phyloP scores from a whole-genome alignment of 2,329 filamentous ascomycete species.

The Geosmithia flava region DNA sequence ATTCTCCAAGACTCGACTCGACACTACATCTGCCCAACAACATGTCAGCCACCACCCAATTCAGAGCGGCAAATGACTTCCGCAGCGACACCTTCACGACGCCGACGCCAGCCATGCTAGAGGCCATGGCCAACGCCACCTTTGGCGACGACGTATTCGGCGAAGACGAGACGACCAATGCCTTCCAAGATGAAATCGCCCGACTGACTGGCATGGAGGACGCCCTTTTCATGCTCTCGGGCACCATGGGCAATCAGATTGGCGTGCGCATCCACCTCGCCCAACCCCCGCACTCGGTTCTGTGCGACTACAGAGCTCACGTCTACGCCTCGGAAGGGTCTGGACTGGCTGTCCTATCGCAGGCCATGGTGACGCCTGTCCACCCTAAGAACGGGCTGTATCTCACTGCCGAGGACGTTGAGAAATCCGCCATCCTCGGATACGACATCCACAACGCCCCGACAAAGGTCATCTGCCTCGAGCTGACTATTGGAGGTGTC shows the following conservation, averaged over 20 bases:
- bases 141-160: constrained; percentile 75
- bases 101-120: constrained; percentile 70
- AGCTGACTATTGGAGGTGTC: constrained; percentile 69
- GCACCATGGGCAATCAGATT: constrained; percentile 14
- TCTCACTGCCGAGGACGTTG: constrained; percentile 62
- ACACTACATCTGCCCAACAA: neutral
- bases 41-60: neutral
- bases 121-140: constrained; percentile 61
- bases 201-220: constrained; percentile 14
- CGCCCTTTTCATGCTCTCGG: constrained; percentile 12
- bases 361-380: constrained; percentile 54
- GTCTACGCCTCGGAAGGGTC: constrained; percentile 55
- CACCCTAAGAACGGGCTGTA: constrained; percentile 57
- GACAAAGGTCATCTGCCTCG: constrained; percentile 63
- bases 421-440: constrained; percentile 19
- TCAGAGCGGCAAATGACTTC: neutral
- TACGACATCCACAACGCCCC: constrained; percentile 55
- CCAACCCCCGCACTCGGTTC: constrained; percentile 13
- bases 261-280: constrained; percentile 14
- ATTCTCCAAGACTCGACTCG: too few species aligned
- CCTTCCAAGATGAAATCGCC: constrained; percentile 12
- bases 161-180: constrained; percentile 68
- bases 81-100: constrained; percentile 47
- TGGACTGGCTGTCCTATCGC: constrained; percentile 53
- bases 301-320: constrained; percentile 55